A percentile compares a stretch with the other conserved stretches of the same genome.
phyloP scores from a whole-genome alignment of 192 early-diverging fungal species.

The Backusella circina region DNA sequence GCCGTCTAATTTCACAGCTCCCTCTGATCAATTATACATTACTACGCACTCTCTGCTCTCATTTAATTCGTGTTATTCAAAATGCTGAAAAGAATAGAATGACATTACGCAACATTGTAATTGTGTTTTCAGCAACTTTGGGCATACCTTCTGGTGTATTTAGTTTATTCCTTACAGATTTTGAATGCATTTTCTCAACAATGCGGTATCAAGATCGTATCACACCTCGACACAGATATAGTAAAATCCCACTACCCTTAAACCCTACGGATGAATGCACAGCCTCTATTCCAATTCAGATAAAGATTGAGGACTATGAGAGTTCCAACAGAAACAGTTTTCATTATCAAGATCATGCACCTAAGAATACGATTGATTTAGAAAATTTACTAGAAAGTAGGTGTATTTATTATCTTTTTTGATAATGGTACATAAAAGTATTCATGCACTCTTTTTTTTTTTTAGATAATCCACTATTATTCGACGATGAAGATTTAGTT shows the following conservation, averaged over 20 bases:
- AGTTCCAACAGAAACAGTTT: slow-evolving; percentile 37
- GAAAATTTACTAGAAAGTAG: slow-evolving; percentile 33
- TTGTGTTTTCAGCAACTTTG: slow-evolving; percentile 94
- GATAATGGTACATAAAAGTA: no score
- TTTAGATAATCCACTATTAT: background rate
- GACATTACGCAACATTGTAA: slow-evolving; percentile 93
- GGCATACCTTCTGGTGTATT: slow-evolving; percentile 94
- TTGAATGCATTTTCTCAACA: slow-evolving; percentile 73
- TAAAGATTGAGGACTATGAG: background rate
- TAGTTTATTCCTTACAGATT: slow-evolving; percentile 86
- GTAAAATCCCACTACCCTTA: background rate
- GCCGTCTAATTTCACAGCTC: slow-evolving; percentile 69
- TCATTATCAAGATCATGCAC: slow-evolving; percentile 38
- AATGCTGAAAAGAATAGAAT: slow-evolving; percentile 88
- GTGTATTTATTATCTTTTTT: background rate
- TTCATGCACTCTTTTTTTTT: background rate
- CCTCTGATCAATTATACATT: slow-evolving; percentile 90
- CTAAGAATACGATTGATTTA: slow-evolving; percentile 32
- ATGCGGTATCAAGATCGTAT: background rate
- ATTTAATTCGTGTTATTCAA: slow-evolving; percentile 88
- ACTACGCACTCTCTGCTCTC: slow-evolving; percentile 80
- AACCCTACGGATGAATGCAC: background rate
- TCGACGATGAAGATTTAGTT: background rate
- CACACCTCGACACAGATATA: background rate
- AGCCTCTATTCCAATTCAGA: background rate